A percentile compares a stretch with the other conserved stretches of the same genome.
Conservation (phyloP, 192 early-diverging fungal species). For the Coemansia sp. region DNA sequence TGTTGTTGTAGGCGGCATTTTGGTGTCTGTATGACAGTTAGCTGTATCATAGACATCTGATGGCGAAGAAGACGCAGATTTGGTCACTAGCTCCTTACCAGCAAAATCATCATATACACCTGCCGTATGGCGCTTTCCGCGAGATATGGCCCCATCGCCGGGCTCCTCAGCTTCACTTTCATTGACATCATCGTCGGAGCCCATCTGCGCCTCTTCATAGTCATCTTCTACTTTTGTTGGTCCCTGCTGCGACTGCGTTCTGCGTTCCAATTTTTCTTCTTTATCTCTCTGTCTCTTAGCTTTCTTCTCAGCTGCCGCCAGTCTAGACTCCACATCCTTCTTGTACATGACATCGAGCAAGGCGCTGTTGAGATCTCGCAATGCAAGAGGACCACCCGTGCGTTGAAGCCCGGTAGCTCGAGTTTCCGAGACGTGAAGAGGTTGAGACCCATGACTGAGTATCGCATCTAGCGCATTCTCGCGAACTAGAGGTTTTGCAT, state of each 20-base stretch:
- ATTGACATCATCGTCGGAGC: not conserved
- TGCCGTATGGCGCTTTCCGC: not conserved
- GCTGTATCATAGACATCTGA: not conserved
- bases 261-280: not conserved
- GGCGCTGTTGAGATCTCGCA: conserved; percentile 31
- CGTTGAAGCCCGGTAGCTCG: not conserved
- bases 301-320: not conserved
- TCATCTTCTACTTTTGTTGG: not conserved
- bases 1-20: not conserved
- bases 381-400: conserved; percentile 25
- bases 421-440: conserved; percentile 16
- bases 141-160: not conserved
- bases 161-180: not conserved
- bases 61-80: not conserved
- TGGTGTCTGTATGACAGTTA: not conserved
- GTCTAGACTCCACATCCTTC: conserved; percentile 11
- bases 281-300: not conserved
- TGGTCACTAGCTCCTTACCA: not conserved
- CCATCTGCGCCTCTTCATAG: not conserved
- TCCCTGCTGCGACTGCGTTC: not conserved
- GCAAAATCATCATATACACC: conserved; percentile 23
- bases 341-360: conserved; percentile 33
- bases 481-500: not conserved
- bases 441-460: conserved; percentile 35
- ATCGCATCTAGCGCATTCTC: conserved; percentile 23